These are phyloP conservation scores for Suillus paluster DNA, from an alignment of 768 basidiomycete species.

Conservation along the genomic window DNA sequence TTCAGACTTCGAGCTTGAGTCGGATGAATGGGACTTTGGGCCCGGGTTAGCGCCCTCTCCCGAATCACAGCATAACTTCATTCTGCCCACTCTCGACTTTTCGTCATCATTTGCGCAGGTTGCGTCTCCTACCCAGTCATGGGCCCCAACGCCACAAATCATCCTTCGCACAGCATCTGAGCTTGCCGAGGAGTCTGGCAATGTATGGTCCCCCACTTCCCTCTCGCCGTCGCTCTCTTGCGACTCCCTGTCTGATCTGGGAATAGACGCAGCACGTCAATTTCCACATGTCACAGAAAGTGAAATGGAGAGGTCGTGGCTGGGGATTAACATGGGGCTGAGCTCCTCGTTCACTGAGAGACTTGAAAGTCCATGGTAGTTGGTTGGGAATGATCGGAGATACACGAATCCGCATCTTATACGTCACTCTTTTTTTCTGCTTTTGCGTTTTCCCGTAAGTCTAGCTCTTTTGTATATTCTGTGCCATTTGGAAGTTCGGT, in stretches of 20 bases:
- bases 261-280: not conserved
- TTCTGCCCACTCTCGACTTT: constrained; percentile 80
- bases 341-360: constrained; percentile 21
- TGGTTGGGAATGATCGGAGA: not conserved
- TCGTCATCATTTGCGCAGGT: constrained; percentile 49
- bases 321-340: constrained; percentile 17
- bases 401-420: not conserved
- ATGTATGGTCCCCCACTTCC: constrained; percentile 7
- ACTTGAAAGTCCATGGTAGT: not conserved
- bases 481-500: not conserved
- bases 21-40: constrained; percentile 11
- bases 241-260: constrained; percentile 1
- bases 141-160: constrained; percentile 15
- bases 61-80: constrained; percentile 68
- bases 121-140: constrained; percentile 1
- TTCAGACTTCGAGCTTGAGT: constrained; percentile 1
- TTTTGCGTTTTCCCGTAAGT: not conserved
- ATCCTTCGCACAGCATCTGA: constrained; percentile 30
- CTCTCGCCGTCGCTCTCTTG: constrained; percentile 3
- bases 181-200: constrained; percentile 16
- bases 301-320: constrained; percentile 21
- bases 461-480: not conserved
- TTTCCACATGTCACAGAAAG: not conserved
- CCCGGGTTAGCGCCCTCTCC: constrained; percentile 17
- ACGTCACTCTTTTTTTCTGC: not conserved